Base-by-base conservation (phyloP, 371 early-diverging fungal species). In the Phascolomyces articulosus region DNA sequence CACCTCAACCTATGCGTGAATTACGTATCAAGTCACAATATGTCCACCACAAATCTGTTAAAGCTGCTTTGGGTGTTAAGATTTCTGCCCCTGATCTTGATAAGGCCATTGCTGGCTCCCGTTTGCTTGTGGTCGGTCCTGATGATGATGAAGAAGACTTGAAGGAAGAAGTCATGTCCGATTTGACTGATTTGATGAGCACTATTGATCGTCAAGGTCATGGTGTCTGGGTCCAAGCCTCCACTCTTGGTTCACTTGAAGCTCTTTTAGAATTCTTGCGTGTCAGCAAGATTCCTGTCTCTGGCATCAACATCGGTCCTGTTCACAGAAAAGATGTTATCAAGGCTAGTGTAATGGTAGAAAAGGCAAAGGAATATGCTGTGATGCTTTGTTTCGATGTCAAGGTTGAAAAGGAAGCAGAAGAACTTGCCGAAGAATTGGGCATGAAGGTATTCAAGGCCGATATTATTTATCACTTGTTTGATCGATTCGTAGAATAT, bases 351-450 rank as follows among this genome's bases (percentile, higher is more conserved):
- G 88, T 94, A 26, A 99, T 99, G 96, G 76, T 95, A 69, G 98
- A 98, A 66, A 88, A 87, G 62, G 92, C 93, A 47, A 91, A 89
- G 55, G 96, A 98, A 70, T 94, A 80, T 71, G 97, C 99, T 0
- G 92, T 93, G 40, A 90, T 99, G 83, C 87, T 99, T n/a, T 96
- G 97, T 72, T 99, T 99, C 85, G 99, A 99, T 85, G 98, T 99
- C 66, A 91, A 96, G 77, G 87, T 99, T 54, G 99, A 99, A 67
- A 94, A 91, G 75, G 99, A 99, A 31, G 99, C 98, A 1, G 86
- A 87, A 71, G 93, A 95, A 27, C 63, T 97, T 78, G 99, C 99
- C 0, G 92, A 98, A 24, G 93, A 96, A 58, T 53, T 95, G 56
- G 96, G 97, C 29, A 88, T 99, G 61, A 94, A 90, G 82, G 81